A percentile compares a stretch with the other conserved stretches of the same genome.
Evolutionary conservation across 495 filamentous ascomycete genomes (phyloP).

Genomic region (Evernia prunastri): DNA sequence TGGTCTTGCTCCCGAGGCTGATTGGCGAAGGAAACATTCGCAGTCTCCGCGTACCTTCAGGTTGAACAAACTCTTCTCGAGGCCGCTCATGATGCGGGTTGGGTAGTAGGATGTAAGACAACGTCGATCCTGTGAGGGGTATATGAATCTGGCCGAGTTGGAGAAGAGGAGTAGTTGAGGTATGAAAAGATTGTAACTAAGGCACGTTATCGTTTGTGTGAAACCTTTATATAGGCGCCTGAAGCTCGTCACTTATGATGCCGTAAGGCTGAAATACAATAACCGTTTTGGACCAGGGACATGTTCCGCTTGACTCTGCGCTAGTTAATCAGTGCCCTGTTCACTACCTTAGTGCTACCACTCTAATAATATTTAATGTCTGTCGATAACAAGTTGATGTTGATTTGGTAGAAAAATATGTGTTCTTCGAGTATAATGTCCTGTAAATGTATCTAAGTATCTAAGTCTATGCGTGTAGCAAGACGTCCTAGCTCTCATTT

Average conservation of each 20-base stretch:
- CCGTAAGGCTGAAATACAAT: not conserved
- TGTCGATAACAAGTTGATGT: too few relatives aligned
- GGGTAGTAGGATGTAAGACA: not conserved
- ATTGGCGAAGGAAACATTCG: not conserved
- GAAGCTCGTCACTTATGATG: not conserved
- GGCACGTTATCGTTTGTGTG: too few relatives aligned
- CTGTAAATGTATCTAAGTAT: too few relatives aligned
- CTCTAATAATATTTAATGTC: too few relatives aligned
- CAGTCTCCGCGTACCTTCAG: constrained; percentile 5
- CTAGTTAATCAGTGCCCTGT: too few relatives aligned
- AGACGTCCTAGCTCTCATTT: not conserved
- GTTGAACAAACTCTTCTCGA: constrained; percentile 13
- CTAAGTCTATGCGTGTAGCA: not conserved
- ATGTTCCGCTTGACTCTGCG: too few relatives aligned
- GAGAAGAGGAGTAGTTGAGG: not conserved
- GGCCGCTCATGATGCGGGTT: constrained; percentile 1
- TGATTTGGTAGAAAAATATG: too few relatives aligned
- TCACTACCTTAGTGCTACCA: too few relatives aligned
- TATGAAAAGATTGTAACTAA: not conserved
- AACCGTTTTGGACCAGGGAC: not conserved
- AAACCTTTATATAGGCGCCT: too few relatives aligned
- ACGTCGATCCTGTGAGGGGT: not conserved
- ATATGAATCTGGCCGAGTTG: not conserved
- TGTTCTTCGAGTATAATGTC: too few relatives aligned
- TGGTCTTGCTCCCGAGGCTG: too few relatives aligned